A percentile compares a stretch with the other conserved stretches of the same genome.
Evolutionary conservation across 2,329 filamentous ascomycete species (phyloP).

Genomic region (Raffaelea ambrosiae): DNA sequence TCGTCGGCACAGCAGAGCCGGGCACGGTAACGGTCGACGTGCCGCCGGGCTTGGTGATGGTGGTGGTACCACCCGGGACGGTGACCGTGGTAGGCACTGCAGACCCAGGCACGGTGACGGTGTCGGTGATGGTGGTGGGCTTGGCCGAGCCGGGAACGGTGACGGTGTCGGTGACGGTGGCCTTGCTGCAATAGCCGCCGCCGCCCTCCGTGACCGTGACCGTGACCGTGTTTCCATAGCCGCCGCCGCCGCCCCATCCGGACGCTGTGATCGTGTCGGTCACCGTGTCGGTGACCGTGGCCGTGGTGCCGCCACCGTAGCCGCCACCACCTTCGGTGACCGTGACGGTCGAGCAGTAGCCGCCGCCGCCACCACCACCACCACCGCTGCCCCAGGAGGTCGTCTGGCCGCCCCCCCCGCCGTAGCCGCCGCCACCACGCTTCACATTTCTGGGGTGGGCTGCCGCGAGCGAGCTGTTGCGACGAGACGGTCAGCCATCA

Average conservation of each 20-base stretch:
- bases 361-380: background rate
- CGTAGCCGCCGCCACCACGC: constrained; percentile 4
- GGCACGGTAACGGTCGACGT: background rate
- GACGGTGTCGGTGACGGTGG: background rate
- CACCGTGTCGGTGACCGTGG: background rate
- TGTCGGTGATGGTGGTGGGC: background rate
- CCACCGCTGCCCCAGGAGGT: background rate
- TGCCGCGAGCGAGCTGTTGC: constrained; percentile 6
- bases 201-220: background rate
- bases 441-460: constrained; percentile 8
- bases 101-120: background rate
- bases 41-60: background rate
- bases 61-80: background rate
- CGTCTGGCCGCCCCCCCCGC: background rate
- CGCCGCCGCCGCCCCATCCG: background rate
- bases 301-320: background rate
- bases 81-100: background rate
- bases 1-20: background rate
- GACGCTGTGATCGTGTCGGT: background rate
- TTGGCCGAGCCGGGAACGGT: background rate
- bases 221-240: background rate
- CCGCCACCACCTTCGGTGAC: background rate
- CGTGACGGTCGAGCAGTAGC: background rate
- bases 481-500: background rate
- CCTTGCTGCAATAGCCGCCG: background rate